Evolutionary conservation across 441 rosid genomes (phyloP), one percentile per base, ranked within the genome.

Genomic region (Erysimum cheiri): DNA sequence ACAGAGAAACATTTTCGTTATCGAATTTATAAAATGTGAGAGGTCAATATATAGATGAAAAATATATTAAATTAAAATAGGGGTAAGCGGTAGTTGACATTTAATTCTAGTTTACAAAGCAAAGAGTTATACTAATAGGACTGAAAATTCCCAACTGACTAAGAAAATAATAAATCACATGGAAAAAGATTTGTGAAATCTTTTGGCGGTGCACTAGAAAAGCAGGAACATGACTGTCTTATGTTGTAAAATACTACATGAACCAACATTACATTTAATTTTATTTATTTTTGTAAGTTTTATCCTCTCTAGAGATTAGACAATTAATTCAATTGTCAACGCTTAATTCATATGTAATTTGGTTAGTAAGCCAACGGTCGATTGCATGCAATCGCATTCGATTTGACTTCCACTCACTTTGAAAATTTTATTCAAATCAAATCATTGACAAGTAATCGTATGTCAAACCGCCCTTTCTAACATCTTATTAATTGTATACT

Each of bases 121-220:
- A 66, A 50, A 59, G 6, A 72, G 3, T 28, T n/a, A 19, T 56
- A 67, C 37, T 59, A 49, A 26, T 67, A 44, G 0, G 50, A 60
- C 28, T 60, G 11, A 50, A 52, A 74, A 35, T 67, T 37, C 29
- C 41, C 13, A 60, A 44, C 13, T 53, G 22, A 36, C 26, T 46
- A 61, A 37, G 19, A 61, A 61, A 52, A 54, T 14, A 44, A 61
- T 9, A 68, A 68, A 69, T 10, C 79, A 75, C 75, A 70, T 75
- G 75, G 75, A 75, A 64, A 75, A 64, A 75, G 79, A 75, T 75
- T 75, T 75, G 75, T 64, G 79, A 75, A 75, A 75, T 75, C 75
- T 75, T 70, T 49, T 13, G 79, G 75, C 71, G 75, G 79, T 75
- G 79, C 79, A 70, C 61, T 70, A 70, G 4, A 57, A 70, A 41